Evolutionary conservation across 2,329 filamentous ascomycete genomes (phyloP), one percentile per base, ranked within the genome.

Genomic region (Colletotrichum sojae): DNA sequence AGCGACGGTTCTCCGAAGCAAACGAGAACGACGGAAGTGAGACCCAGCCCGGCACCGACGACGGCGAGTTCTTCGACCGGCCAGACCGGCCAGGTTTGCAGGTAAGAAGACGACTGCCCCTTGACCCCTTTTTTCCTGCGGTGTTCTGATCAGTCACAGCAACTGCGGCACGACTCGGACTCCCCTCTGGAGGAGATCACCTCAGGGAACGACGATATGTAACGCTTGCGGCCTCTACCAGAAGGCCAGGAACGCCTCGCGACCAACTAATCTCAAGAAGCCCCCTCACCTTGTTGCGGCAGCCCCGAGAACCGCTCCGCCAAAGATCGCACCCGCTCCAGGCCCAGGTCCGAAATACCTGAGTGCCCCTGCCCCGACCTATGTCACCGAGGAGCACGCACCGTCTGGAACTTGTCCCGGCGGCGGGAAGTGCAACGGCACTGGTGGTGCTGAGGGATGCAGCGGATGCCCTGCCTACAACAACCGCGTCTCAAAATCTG

Each of bases 381-480:
- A 95, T 76, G 92, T 96, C 57, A 86, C 92, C 20, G 92, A 92
- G 5, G 92, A 94, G 76, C 90, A 93, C 73, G 91, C 88, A 52
- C 84, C 90, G 5, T 88, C 90, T 51, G 96, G 96, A n/a, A 97
- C 95, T 13, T 99, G 96, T 79, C 96, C 96, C 15, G 96, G 96
- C 45, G 95, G 95, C 71, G 96, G 96, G 46, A 92, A 92, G 67
- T 99, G 96, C 79, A 98, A 99, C 78, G 96, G 96, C 55, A 98
- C 96, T 22, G 96, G 96, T 52, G 96, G 96, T 61, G 94, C 96
- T 39, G 94, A 97, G 77, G 95, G 94, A 20, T 99, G 96, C 79
- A 94, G 94, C 78, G 96, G 96, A 13, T 99, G 96, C 77, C 96
- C 96, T 43, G 96, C 96, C 2, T 99, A 94, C 85, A 99, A 99